Evolutionary conservation across 2,329 filamentous ascomycete genomes (phyloP), one percentile per base, ranked within the genome.

Genomic region (Ascochyta koolunga): DNA sequence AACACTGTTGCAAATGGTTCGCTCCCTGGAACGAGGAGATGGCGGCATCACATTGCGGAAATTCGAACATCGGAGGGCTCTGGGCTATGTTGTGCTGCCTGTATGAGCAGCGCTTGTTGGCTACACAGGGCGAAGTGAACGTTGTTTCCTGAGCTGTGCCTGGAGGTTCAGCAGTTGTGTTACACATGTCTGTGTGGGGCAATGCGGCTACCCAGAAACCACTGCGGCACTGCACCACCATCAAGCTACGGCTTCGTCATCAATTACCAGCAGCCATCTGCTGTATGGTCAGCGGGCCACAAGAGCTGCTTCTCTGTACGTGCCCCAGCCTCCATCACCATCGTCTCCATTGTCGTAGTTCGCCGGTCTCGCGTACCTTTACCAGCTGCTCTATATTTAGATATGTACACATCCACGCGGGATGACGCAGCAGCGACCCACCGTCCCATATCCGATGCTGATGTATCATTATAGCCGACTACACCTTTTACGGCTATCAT

Each of bases 361-460:
- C 31, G 38, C 43, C 25, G 25, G 18, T 7, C 46, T 54, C 51
- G 45, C 51, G 45, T 54, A 50, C 46, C 51, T 50, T 41, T 50
- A 22, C 51, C 45, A 45, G 24, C 9, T 21, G 24, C 46, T 51
- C 41, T 54, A 54, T 45, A 45, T 45, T 50, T 54, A 54, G 51
- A 41, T n/a, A 25, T 33, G 40, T 36, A 50, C 33, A 15, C 25
- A 51, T 29, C 40, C 48, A 45, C 36, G 51, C 51, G 51, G 46
- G 40, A 54, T 50, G 45, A 54, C 51, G 45, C 51, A 54, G 40
- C 35, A 27, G 29, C 27, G 51, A 49, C 45, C 51, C 50, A 54
- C 43, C 27, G n/a, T 29, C 22, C 40, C 36, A 43, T 35, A 54
- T 38, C 45, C 44, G 32, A 54, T 29, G 39, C 36, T 13, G 29